Base-by-base conservation (phyloP, 768 basidiomycete species). In the Rhizopogon roseolus region DNA sequence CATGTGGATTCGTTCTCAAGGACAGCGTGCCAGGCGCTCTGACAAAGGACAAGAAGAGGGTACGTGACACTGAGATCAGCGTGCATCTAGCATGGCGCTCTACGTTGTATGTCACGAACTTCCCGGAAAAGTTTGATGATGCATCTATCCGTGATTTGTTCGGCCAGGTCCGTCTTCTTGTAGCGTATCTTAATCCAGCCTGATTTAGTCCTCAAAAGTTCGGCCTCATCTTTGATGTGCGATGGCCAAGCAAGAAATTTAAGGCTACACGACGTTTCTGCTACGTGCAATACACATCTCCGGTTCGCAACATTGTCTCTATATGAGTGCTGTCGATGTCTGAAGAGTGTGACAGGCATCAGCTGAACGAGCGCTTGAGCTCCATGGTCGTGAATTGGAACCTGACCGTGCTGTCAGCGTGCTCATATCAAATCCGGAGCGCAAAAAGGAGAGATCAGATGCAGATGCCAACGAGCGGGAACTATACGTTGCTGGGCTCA, bases 191-290 rank as follows among this genome's bases (percentile, higher is more conserved):
- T 29, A 41, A 39, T 1, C 49, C 52, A 36, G 58, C 34, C 25
- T 54, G 43, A 62, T 51, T 37, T 25, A 38, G 19, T 29, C 40
- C 22, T 3, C 49, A 10, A 1, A 53, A 97, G 93, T 94, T 89
- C 69, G 97, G 97, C 9, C 81, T 78, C 5, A 80, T 99, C 51
- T 90, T 98, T 56, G 95, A 98, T 58, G 89, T 93, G 16, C 88
- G 97, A 32, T 98, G 96, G 96, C 97, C 97, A 5, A 95, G 93
- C 71, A 95, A 95, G 65, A 97, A 97, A 65, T 94, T 93, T 77
- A 96, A 94, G 70, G 84, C 74, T 53, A 88, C 89, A 2, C 76
- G 97, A 36, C 80, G 97, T 41, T 98, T 99, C 68, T 94, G 92
- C 63, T 99, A 98, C 67, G 76, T 99, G 1, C 97, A 98, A 57